These are phyloP conservation scores for Penicillium parvum DNA, from an alignment of 495 filamentous ascomycete genomes.

Conservation along the genomic window DNA sequence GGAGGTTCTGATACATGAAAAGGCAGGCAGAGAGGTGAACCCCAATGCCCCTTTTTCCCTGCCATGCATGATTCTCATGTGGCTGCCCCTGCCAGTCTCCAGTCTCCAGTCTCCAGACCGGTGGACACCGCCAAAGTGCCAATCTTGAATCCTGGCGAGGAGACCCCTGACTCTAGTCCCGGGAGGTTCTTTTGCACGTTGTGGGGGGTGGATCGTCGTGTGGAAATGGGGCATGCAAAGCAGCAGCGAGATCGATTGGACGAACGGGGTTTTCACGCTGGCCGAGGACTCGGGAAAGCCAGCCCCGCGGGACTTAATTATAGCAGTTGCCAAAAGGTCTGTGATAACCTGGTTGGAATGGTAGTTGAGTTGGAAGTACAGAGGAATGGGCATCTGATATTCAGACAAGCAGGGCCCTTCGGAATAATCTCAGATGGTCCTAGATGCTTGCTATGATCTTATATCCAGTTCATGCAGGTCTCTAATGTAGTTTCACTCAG, in stretches of 20 bases:
- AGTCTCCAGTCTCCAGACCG: no score
- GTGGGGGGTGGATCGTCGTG: slow-evolving; percentile 27
- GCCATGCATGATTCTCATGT: no score
- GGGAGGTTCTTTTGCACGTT: slow-evolving; percentile 23
- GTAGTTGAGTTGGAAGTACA: no score
- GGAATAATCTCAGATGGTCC: no score
- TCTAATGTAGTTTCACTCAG: no score
- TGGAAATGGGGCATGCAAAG: slow-evolving; percentile 14
- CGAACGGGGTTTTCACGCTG: slow-evolving; percentile 4
- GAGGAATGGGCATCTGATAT: no score
- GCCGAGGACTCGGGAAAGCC: slow-evolving; percentile 6
- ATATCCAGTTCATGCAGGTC: no score
- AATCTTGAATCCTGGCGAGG: neutral
- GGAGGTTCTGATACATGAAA: no score
- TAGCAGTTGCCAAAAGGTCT: no score
- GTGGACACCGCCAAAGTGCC: slow-evolving; percentile 3
- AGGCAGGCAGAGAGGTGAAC: neutral
- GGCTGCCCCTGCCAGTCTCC: no score
- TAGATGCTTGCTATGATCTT: no score
- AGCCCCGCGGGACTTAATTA: slow-evolving; percentile 16
- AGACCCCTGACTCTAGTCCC: slow-evolving; percentile 4
- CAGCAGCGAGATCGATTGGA: slow-evolving; percentile 22
- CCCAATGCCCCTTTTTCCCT: slow-evolving; percentile 6
- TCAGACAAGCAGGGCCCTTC: no score
- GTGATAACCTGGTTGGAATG: neutral